These are phyloP conservation scores for Goffeauzyma gilvescens DNA, from an alignment of 768 basidiomycete species.

Conservation along the genomic window DNA sequence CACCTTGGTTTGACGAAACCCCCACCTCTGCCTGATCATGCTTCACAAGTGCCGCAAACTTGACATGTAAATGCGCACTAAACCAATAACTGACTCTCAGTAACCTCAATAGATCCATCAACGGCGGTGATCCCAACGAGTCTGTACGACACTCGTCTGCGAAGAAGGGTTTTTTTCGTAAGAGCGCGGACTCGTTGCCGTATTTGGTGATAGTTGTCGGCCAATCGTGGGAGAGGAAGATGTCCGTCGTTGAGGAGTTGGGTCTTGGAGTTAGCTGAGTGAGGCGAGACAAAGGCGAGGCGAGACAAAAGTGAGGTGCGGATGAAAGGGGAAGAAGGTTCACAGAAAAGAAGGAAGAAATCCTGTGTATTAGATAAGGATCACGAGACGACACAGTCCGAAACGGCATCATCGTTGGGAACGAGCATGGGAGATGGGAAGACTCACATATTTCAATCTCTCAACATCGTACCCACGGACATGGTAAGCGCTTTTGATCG, in stretches of 20 bases:
- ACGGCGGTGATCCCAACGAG: conserved; percentile 64
- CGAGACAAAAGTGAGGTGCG: neutral
- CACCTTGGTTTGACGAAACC: neutral
- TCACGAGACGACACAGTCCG: too few species aligned
- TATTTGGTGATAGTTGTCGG: conserved; percentile 65
- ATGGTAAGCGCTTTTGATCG: conserved; percentile 75
- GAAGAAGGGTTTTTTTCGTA: conserved; percentile 64
- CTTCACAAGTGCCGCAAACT: conserved; percentile 48
- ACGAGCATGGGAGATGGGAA: too few species aligned
- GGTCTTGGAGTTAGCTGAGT: conserved; percentile 38
- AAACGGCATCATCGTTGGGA: too few species aligned
- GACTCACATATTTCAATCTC: conserved; percentile 43
- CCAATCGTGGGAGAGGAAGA: conserved; percentile 97
- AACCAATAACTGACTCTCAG: conserved; percentile 80
- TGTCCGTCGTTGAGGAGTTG: conserved; percentile 23
- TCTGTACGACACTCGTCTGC: conserved; percentile 43
- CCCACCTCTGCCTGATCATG: conserved; percentile 13
- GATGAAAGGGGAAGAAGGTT: too few species aligned
- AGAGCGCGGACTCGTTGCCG: conserved; percentile 47
- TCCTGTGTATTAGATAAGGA: too few species aligned
- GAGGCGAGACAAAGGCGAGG: neutral
- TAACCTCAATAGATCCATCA: conserved; percentile 53
- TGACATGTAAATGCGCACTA: conserved; percentile 71
- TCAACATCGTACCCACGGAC: conserved; percentile 66
- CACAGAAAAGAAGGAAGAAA: neutral